A percentile compares a stretch with the other conserved stretches of the same genome.
These are phyloP conservation scores for Eucalyptus pauciflora DNA, from an alignment of 345 rosid species.

Conservation along the genomic window DNA sequence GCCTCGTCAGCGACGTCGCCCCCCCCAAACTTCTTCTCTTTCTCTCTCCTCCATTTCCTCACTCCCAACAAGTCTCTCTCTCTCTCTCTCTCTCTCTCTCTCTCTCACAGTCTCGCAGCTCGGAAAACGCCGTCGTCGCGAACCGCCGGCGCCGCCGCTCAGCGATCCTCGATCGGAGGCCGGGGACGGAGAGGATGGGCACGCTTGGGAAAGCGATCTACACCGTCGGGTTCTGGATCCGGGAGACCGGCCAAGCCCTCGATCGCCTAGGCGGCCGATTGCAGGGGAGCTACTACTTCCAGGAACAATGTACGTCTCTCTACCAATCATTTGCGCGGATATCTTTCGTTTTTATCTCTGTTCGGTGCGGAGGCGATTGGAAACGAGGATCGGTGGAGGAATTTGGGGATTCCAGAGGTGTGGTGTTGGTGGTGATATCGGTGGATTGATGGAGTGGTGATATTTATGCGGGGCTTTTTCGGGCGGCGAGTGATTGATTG, in stretches of 20 bases:
- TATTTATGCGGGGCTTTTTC: not conserved
- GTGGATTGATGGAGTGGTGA: not conserved
- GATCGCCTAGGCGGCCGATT: constrained; percentile 95
- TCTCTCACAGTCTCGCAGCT: not conserved
- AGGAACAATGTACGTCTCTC: constrained; percentile 44
- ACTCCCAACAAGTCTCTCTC: not conserved
- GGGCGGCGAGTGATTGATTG: not conserved
- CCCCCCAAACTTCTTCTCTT: not conserved
- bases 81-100: not conserved
- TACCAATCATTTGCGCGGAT: not conserved
- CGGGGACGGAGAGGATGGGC: constrained; percentile 24
- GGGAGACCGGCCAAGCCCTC: constrained; percentile 92
- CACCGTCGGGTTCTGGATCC: constrained; percentile 89
- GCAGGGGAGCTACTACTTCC: constrained; percentile 67
- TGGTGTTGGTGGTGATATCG: not conserved
- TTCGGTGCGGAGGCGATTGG: not conserved
- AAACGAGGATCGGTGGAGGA: not conserved
- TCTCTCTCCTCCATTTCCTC: not conserved
- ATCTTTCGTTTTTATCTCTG: not conserved
- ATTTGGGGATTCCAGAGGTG: not conserved
- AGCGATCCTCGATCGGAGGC: not conserved
- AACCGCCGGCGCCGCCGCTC: not conserved
- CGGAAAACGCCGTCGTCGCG: not conserved
- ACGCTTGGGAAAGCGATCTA: constrained; percentile 71
- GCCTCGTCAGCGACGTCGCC: not conserved